These are phyloP conservation scores for Cercospora brassicicola DNA, from an alignment of 2,329 filamentous ascomycete species.

Conservation along the genomic window DNA sequence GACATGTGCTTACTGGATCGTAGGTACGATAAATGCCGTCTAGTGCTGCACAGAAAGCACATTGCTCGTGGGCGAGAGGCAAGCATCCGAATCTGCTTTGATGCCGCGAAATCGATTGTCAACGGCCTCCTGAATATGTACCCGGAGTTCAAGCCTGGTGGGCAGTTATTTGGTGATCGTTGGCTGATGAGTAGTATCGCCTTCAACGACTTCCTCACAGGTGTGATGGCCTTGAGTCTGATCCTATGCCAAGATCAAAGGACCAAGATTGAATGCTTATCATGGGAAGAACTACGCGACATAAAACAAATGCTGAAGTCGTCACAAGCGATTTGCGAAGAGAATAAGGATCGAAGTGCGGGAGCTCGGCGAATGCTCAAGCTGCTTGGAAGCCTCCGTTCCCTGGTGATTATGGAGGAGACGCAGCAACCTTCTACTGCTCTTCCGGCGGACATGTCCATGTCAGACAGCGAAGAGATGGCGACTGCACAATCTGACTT, in stretches of 20 bases:
- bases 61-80: constrained; percentile 10
- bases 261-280: neutral
- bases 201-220: constrained; percentile 48
- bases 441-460: neutral
- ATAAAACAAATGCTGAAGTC: constrained; percentile 6
- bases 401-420: neutral
- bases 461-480: neutral
- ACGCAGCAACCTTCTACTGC: neutral
- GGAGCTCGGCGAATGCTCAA: constrained; percentile 12
- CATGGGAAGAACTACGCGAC: neutral
- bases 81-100: constrained; percentile 28
- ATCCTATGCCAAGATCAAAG: constrained; percentile 36
- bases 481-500: neutral
- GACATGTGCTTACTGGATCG: neutral
- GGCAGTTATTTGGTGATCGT: constrained; percentile 42
- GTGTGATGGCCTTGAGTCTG: constrained; percentile 47
- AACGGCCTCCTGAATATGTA: constrained; percentile 49
- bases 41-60: constrained; percentile 22
- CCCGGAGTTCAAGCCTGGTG: constrained; percentile 46
- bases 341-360: constrained; percentile 13
- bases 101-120: constrained; percentile 29
- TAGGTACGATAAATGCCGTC: constrained; percentile 28
- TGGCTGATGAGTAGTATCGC: constrained; percentile 47
- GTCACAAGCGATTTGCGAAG: constrained; percentile 5
- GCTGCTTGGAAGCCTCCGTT: constrained; percentile 3